Base-by-base conservation (phyloP, 2,329 filamentous ascomycete species). In the Stagonosporopsis cucurbitacearum region DNA sequence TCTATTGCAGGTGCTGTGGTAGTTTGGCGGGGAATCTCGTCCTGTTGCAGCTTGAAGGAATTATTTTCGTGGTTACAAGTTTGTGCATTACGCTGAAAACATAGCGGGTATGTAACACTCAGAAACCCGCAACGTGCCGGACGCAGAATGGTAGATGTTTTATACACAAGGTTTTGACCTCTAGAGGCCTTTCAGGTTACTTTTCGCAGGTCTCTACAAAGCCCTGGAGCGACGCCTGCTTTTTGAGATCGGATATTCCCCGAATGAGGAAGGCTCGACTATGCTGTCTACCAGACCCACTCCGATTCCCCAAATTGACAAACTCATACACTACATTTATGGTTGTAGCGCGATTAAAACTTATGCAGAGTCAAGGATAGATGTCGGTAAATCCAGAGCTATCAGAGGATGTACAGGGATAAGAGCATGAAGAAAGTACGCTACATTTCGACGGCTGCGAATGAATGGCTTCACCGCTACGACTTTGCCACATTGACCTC, bases 241-340 rank as follows among this genome's bases (percentile, higher is more conserved):
- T 15, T 26, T 47, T 8, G n/a, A 19, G 17, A 33, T 25, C 41
- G 28, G 33, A n/a, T 46, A 36, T n/a, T 46, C 46, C 52, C 52
- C 17, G 13, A 41, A 50, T n/a, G 15, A 46, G 45, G 46, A 55
- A 55, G 52, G 52, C 46, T 50, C 17, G 2, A 33, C 19, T 25
- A 3, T 15, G 4, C 30, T 15, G n/a, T 13, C 30, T 4, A 6
- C 13, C 35, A 20, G 28, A 43, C 30, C 25, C 45, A 17, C 25
- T n/a, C 12, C 6, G 15, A 33, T 26, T 26, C 19, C 15, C 20
- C 25, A 11, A 22, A 7, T 11, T 25, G 17, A 40, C 33, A 45
- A 20, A 32, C 15, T 39, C 51, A 25, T 54, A 45, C 12, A 26
- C 15, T n/a, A 5, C 8, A 23, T 22, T 26, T 41, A 33, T 30